Conservation (phyloP, 306 rosid genomes). For the Prosopis cineraria region DNA sequence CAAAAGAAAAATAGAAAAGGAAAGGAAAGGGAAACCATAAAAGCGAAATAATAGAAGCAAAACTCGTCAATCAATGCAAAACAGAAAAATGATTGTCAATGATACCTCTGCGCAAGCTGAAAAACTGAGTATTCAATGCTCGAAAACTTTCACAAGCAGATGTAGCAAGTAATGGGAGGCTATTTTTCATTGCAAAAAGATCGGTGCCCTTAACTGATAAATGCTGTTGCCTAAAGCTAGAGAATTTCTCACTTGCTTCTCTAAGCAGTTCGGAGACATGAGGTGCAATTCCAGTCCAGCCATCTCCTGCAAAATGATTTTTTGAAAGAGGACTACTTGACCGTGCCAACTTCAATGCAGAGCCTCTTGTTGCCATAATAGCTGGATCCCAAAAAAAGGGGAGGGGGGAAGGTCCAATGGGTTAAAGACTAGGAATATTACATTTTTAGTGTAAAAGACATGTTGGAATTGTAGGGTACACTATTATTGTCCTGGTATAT, state of each 20-base stretch:
- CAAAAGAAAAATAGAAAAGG: neutral
- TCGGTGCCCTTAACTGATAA: conserved; percentile 52
- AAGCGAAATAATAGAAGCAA: neutral
- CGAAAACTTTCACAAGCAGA: conserved; percentile 51
- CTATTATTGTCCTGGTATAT: neutral
- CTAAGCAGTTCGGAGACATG: conserved; percentile 53
- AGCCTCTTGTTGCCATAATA: conserved; percentile 55
- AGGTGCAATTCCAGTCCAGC: conserved; percentile 51
- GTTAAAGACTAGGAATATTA: conserved; percentile 20
- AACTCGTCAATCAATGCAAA: neutral
- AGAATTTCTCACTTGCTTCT: conserved; percentile 55
- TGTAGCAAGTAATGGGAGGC: conserved; percentile 41
- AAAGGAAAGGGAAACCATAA: conserved; percentile 6
- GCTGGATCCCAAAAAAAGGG: conserved; percentile 46
- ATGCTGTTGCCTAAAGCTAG: conserved; percentile 50
- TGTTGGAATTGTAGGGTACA: neutral
- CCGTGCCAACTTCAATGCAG: conserved; percentile 49
- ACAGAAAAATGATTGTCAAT: neutral
- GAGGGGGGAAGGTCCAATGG: conserved; percentile 14
- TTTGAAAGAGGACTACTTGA: conserved; percentile 40
- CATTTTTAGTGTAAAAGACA: conserved; percentile 27
- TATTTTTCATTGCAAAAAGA: conserved; percentile 52
- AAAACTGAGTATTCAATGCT: conserved; percentile 48
- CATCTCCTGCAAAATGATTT: conserved; percentile 37
- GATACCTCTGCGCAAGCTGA: conserved; percentile 62